Evolutionary conservation across 1,284 basidiomycete genomes (phyloP), one percentile per base, ranked within the genome.

Genomic region (Wolfiporia cocos): DNA sequence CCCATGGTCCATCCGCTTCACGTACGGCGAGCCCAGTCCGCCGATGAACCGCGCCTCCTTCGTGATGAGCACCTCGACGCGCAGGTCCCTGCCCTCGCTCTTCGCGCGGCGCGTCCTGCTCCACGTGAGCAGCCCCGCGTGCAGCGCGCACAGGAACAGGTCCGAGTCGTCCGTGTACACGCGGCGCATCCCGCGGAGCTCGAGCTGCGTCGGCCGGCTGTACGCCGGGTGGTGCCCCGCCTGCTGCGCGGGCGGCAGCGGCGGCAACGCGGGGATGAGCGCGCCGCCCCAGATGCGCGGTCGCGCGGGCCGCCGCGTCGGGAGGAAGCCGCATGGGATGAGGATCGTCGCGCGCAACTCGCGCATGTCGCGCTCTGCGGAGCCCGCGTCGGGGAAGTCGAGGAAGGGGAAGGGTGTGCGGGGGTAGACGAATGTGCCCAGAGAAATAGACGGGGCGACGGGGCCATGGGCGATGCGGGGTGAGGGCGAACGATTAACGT

Each of bases 91-190:
- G 15, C 78, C 74, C 49, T 71, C 68, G 48, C 57, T 56, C 38
- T 73, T 62, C 34, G 82, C 82, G 18, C 62, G 58, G 33, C 64
- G 49, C 20, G 77, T 67, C 2, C 68, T 71, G 49, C 69, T 73
- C 84, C 82, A 86, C 14, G 73, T 75, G 6, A 80, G 59, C 61
- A 74, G 71, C 2, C 73, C 79, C 2, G 81, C 69, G 51, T 88
- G 86, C 19, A 84, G 67, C 2, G 86, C 88, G 48, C 87, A 88
- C 22, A 86, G 57, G 43, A 88, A 74, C 42, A 89, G 54, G 48
- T 84, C 78, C 19, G 78, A 83, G 57, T 86, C 84, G 59, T 87
- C 82, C 3, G 82, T 88, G 60, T 86, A 86, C 39, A 84, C 59
- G n/a, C 63, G 49, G 21, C 63, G 50, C 60, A 46, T 72, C 56